Base-by-base conservation (phyloP, 148 eudicot genomes). In the Arbutus unedo region DNA sequence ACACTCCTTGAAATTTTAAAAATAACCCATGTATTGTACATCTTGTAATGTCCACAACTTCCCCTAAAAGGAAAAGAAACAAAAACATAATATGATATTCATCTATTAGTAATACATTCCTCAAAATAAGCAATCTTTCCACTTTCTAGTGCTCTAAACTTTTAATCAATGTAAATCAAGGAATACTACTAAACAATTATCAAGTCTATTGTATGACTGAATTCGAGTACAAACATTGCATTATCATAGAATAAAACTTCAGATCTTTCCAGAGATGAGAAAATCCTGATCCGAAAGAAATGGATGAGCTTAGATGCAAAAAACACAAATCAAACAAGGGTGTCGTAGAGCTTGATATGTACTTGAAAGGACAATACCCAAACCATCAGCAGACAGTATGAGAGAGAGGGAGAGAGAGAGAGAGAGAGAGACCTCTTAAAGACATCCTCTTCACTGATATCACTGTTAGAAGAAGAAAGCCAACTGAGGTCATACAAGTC, bases 401-500 rank as follows among this genome's bases (percentile, higher is more conserved):
- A 74, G 16, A 25, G 41, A 76, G 6, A 64, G 25, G 44, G 76
- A 45, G 50, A 73, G 50, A 72, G 74, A 43, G 74, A 72, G 50
- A 44, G 25, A 48, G 15, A 59, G 53, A 55, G 54, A 50, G 88
- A 93, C 95, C 95, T 90, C 78, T 87, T 88, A 85, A 86, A 93
- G 64, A 92, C 89, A 85, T 92, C 97, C 85, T 91, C 93, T 87
- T 93, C 94, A 83, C 81, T 81, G 84, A 57, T 87, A 77, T 91
- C 89, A 81, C 62, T 88, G 50, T 15, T n/a, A 16, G 87, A 79
- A 85, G 87, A 80, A 84, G 92, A 88, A 59, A 94, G 88, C 95
- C 93, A 91, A 78, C 85, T 86, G 31, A 91, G 92, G 82, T 91
- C 93, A 87, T 68, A 80, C 21, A 88, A 56, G 83, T 80, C 86